These are phyloP conservation scores for Metschnikowia reukaufii DNA, from an alignment of 805 yeast genomes.

Conservation along the genomic window DNA sequence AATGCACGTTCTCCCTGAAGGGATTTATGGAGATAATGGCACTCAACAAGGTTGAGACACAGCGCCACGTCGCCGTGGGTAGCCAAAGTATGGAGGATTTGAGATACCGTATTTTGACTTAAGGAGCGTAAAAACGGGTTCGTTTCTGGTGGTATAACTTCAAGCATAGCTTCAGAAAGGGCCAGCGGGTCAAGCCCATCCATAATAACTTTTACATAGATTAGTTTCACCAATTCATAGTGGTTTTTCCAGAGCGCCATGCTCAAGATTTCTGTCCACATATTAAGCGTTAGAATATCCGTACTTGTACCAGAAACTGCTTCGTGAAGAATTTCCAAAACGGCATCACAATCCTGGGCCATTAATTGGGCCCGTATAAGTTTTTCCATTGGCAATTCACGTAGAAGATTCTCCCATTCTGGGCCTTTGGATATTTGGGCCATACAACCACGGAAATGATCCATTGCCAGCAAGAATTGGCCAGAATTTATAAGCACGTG, in stretches of 20 bases:
- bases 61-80: constrained; percentile 38
- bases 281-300: constrained; percentile 4
- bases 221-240: constrained; percentile 27
- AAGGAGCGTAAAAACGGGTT: constrained; percentile 21
- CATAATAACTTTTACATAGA: constrained; percentile 34
- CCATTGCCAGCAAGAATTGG: constrained; percentile 27
- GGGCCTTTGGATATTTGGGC: background rate
- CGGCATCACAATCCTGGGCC: constrained; percentile 24
- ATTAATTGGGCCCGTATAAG: constrained; percentile 20
- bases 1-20: constrained; percentile 34
- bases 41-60: constrained; percentile 35
- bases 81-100: constrained; percentile 32
- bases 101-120: constrained; percentile 24
- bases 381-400: constrained; percentile 18
- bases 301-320: background rate
- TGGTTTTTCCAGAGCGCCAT: constrained; percentile 26
- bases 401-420: background rate
- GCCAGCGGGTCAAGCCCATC: constrained; percentile 25
- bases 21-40: constrained; percentile 34
- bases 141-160: background rate
- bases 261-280: constrained; percentile 28
- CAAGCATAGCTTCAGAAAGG: constrained; percentile 27
- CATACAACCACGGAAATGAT: constrained; percentile 9
- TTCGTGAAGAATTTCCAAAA: constrained; percentile 14
- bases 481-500: constrained; percentile 24